A percentile compares a stretch with the other conserved stretches of the same genome.
Evolutionary conservation across 2,329 filamentous ascomycete genomes (phyloP).

Genomic region (Calonectria fujianensis): DNA sequence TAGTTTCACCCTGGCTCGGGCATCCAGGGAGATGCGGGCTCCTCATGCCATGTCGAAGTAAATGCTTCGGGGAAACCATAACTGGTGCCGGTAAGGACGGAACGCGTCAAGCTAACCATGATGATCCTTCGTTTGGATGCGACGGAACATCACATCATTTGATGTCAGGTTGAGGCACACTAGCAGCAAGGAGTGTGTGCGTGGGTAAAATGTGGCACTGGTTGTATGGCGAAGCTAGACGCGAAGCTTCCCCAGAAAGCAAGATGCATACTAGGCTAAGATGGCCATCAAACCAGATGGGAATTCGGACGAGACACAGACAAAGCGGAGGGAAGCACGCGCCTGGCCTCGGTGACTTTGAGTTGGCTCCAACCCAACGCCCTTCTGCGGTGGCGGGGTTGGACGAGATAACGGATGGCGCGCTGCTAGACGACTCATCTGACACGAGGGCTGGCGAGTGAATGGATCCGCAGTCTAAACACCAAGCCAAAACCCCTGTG

Average conservation of each 20-base stretch:
- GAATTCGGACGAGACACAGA: background rate
- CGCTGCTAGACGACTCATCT: constrained; percentile 45
- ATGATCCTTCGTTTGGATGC: constrained; percentile 45
- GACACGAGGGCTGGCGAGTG: constrained; percentile 40
- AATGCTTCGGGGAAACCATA: constrained; percentile 24
- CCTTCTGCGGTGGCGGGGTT: background rate
- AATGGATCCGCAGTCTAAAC: constrained; percentile 11
- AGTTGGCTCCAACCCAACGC: constrained; percentile 16
- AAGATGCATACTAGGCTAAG: constrained; percentile 30
- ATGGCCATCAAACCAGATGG: constrained; percentile 18
- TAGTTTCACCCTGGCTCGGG: constrained; percentile 11
- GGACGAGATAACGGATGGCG: constrained; percentile 31
- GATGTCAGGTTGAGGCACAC: constrained; percentile 49
- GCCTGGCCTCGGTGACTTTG: background rate
- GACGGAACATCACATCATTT: constrained; percentile 49
- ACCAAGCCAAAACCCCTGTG: constrained; percentile 6
- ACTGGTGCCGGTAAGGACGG: constrained; percentile 32
- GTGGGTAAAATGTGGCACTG: constrained; percentile 43
- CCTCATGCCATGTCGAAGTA: background rate
- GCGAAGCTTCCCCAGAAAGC: constrained; percentile 34
- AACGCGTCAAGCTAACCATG: constrained; percentile 20
- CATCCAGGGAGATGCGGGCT: background rate
- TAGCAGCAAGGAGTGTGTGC: constrained; percentile 37
- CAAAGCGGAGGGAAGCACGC: constrained; percentile 12
- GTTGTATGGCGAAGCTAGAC: constrained; percentile 24